A percentile compares a stretch with the other conserved stretches of the same genome.
phyloP scores from a whole-genome alignment of 345 rosid species.

The Pugionium cornutum region DNA sequence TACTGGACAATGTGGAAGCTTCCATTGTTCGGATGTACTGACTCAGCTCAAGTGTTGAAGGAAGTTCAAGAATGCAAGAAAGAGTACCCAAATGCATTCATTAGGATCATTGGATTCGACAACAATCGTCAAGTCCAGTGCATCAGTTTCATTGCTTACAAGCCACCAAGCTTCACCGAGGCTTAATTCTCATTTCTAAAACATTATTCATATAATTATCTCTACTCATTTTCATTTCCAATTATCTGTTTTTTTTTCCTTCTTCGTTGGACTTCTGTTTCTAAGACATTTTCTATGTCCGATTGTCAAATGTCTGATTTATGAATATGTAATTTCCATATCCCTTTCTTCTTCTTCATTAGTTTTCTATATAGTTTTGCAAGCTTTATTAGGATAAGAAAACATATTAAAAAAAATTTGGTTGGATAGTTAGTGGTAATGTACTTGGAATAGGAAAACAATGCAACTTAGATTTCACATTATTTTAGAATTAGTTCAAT shows the following conservation, averaged over 20 bases:
- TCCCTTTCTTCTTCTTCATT: background rate
- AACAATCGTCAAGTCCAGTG: constrained; percentile 47
- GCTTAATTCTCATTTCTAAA: constrained; percentile 25
- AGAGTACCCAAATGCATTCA: constrained; percentile 40
- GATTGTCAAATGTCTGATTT: constrained; percentile 34
- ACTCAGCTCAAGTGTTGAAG: constrained; percentile 43
- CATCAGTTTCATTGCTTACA: constrained; percentile 47
- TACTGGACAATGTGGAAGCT: constrained; percentile 51
- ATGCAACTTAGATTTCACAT: no score
- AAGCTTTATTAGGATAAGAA: no score
- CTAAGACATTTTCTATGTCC: constrained; percentile 21
- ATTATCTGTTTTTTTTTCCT: constrained; percentile 13
- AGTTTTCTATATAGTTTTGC: background rate
- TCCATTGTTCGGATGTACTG: constrained; percentile 46
- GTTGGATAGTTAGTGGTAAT: no score
- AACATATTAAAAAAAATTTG: no score
- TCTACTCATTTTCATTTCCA: constrained; percentile 31
- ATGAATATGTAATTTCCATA: constrained; percentile 33
- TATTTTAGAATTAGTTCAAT: no score
- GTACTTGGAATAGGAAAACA: no score
- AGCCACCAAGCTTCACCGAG: constrained; percentile 43
- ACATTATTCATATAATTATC: constrained; percentile 18
- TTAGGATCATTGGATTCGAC: constrained; percentile 46
- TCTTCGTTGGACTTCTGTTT: constrained; percentile 26
- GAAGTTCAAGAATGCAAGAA: constrained; percentile 43